phyloP scores from a whole-genome alignment of 345 rosid species.

The Sisymbrium altissimum region DNA sequence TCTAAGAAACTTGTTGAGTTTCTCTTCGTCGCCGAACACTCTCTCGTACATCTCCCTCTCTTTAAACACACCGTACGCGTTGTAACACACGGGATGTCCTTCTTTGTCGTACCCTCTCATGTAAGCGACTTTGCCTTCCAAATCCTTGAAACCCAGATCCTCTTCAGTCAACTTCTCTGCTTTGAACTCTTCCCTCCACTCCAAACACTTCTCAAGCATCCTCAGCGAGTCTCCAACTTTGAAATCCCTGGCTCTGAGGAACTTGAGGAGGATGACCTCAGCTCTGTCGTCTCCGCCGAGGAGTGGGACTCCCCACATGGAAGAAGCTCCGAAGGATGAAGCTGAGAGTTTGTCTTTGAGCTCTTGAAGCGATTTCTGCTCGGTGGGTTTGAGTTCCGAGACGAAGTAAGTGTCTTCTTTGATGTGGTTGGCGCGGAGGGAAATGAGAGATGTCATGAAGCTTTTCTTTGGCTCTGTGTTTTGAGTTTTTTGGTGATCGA shows the following conservation, averaged over 20 bases:
- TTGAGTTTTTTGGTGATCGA: conserved; percentile 38
- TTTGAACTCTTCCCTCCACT: conserved; percentile 75
- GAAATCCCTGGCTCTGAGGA: conserved; percentile 87
- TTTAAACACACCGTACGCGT: conserved; percentile 81
- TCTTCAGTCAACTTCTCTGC: conserved; percentile 69
- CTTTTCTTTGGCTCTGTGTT: conserved; percentile 49
- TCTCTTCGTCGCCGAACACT: conserved; percentile 87
- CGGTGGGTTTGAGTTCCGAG: conserved; percentile 69
- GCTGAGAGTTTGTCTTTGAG: conserved; percentile 58
- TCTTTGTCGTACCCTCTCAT: conserved; percentile 83
- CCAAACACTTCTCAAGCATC: conserved; percentile 76
- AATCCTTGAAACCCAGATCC: conserved; percentile 83
- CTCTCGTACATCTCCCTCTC: conserved; percentile 82
- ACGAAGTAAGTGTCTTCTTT: conserved; percentile 84
- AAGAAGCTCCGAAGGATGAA: conserved; percentile 33
- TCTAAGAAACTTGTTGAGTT: conserved; percentile 66
- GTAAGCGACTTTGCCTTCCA: conserved; percentile 82
- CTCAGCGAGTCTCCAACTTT: conserved; percentile 53
- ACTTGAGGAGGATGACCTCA: conserved; percentile 80
- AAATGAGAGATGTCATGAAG: conserved; percentile 64
- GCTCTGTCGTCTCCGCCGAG: conserved; percentile 59
- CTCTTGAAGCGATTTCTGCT: conserved; percentile 71
- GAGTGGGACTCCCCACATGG: conserved; percentile 85
- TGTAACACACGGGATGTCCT: conserved; percentile 95
- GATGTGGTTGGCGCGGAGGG: conserved; percentile 66